These are phyloP conservation scores for Russula compacta DNA, from an alignment of 768 basidiomycete species.

Conservation along the genomic window DNA sequence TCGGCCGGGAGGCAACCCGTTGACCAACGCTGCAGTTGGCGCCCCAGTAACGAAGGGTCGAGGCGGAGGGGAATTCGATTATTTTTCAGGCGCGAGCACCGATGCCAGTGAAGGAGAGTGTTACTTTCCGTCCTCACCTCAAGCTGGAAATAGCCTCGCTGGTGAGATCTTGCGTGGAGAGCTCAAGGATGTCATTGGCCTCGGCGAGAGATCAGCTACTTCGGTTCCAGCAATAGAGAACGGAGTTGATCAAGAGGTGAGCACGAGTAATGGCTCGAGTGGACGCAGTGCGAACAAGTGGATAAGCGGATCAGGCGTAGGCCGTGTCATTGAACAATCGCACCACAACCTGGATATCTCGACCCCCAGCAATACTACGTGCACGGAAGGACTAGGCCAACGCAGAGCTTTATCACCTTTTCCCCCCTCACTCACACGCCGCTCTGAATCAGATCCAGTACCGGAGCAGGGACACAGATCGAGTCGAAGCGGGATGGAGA, in stretches of 20 bases:
- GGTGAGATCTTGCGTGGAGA: constrained; percentile 23
- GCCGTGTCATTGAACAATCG: constrained; percentile 3
- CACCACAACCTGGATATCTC: constrained; percentile 1
- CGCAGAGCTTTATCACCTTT: background rate
- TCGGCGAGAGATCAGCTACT: constrained; percentile 4
- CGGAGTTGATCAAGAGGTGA: background rate
- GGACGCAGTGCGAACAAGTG: background rate
- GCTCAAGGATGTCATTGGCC: background rate
- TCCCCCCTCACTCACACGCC: background rate
- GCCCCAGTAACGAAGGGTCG: constrained; percentile 36
- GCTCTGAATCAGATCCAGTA: constrained; percentile 5
- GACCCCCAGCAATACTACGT: background rate
- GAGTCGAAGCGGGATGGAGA: background rate
- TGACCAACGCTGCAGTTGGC: constrained; percentile 53
- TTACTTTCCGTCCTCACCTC: constrained; percentile 37
- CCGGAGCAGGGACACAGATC: constrained; percentile 2
- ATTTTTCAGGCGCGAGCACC: constrained; percentile 27
- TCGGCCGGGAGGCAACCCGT: constrained; percentile 38
- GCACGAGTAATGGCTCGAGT: background rate
- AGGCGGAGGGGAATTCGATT: constrained; percentile 26
- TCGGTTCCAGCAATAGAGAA: background rate
- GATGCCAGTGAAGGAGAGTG: constrained; percentile 21
- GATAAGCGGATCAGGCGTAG: background rate
- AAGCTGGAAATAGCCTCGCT: constrained; percentile 24
- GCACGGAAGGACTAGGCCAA: background rate